Evolutionary conservation across 139 green algal genomes (phyloP).

Genomic region (Dunaliella sp.): DNA sequence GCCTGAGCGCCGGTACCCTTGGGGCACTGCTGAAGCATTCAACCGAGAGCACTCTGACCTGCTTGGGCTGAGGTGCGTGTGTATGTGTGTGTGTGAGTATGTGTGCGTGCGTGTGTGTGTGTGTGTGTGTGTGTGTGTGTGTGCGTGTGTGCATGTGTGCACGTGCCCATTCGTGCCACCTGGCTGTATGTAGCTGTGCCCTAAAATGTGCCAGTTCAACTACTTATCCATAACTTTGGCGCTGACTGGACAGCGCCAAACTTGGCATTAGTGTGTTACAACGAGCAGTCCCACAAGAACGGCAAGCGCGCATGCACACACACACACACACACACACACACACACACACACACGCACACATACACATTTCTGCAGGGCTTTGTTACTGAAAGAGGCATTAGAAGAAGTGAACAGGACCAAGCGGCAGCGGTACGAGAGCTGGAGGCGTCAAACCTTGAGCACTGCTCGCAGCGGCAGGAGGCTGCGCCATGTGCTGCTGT

Average conservation of each 20-base stretch:
- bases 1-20: slow-evolving; percentile 69
- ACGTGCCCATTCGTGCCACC: neutral
- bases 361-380: no score
- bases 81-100: no score
- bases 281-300: no score
- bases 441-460: slow-evolving; percentile 38
- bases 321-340: no score
- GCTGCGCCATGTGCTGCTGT: slow-evolving; percentile 27
- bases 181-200: neutral
- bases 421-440: slow-evolving; percentile 51
- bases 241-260: no score
- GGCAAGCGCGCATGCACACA: no score
- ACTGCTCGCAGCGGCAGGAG: slow-evolving; percentile 25
- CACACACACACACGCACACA: no score
- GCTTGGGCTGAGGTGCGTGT: slow-evolving; percentile 58
- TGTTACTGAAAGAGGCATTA: slow-evolving; percentile 67
- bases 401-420: slow-evolving; percentile 64
- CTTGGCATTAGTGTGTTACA: no score
- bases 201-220: no score
- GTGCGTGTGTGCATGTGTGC: neutral
- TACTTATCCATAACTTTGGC: no score
- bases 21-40: slow-evolving; percentile 72
- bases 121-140: neutral
- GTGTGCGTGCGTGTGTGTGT: no score
- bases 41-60: slow-evolving; percentile 77